A percentile compares a stretch with the other conserved stretches of the same genome.
Conservation (phyloP, 2,329 filamentous ascomycete genomes). For the Penicillium italicum region DNA sequence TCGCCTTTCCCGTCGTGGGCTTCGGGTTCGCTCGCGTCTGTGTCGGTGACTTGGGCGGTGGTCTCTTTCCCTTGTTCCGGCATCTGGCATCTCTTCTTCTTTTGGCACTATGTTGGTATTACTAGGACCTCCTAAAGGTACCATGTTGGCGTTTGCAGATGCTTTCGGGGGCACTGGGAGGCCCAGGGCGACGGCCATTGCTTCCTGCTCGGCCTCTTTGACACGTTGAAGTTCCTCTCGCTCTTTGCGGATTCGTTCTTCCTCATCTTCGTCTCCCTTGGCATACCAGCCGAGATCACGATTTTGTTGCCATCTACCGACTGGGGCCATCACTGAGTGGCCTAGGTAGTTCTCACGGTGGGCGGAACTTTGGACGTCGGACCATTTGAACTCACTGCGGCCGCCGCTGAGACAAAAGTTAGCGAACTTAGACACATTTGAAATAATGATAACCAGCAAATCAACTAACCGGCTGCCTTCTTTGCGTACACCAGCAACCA, state of each 20-base stretch:
- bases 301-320: conserved; percentile 86
- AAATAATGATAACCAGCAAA: not conserved
- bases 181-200: conserved; percentile 76
- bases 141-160: conserved; percentile 62
- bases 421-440: not conserved
- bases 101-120: conserved; percentile 42
- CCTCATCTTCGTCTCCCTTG: conserved; percentile 52
- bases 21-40: conserved; percentile 34
- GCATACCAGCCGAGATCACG: conserved; percentile 66
- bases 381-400: conserved; percentile 90
- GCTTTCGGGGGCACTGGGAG: conserved; percentile 64
- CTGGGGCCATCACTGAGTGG: conserved; percentile 86
- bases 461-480: conserved; percentile 65
- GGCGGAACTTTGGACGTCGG: conserved; percentile 78
- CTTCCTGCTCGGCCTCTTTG: conserved; percentile 91
- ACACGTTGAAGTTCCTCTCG: conserved; percentile 73
- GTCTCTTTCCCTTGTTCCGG: conserved; percentile 21
- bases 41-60: conserved; percentile 24
- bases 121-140: conserved; percentile 55
- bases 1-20: conserved; percentile 31
- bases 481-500: conserved; percentile 88
- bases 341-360: conserved; percentile 91
- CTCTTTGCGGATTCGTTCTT: conserved; percentile 52
- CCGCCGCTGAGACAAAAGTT: conserved; percentile 60
- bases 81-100: conserved; percentile 28